Evolutionary conservation across 1,139 yeast species (phyloP).

Genomic region (Suhomyces maxii): DNA sequence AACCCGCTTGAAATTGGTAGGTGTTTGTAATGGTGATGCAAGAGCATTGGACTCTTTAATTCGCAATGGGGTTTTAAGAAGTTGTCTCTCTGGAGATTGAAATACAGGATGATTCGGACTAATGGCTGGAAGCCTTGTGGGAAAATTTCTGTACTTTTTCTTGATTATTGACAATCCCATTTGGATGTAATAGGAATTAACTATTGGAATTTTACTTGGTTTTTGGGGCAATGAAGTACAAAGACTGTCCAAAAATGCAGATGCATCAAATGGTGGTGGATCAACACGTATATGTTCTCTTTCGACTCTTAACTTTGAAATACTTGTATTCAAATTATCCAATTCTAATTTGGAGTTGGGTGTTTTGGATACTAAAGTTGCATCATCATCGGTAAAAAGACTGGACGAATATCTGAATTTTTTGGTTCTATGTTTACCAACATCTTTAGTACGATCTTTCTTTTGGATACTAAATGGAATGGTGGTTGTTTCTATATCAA

Average conservation of each 20-base stretch:
- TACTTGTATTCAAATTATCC: conserved; percentile 6
- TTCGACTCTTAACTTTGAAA: conserved; percentile 8
- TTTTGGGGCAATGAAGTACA: conserved; percentile 3
- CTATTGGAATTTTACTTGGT: conserved; percentile 29
- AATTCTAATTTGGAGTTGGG: conserved; percentile 14
- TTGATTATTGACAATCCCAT: conserved; percentile 26
- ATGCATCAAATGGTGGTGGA: conserved; percentile 2
- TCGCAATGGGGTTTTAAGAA: conserved; percentile 3
- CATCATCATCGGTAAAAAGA: conserved; percentile 21
- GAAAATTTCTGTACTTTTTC: conserved; percentile 16
- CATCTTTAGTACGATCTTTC: conserved; percentile 30
- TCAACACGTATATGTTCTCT: neutral
- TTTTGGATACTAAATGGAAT: conserved; percentile 39
- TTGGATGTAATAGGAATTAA: conserved; percentile 24
- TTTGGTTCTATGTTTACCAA: conserved; percentile 13
- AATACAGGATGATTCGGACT: conserved; percentile 35
- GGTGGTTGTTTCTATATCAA: conserved; percentile 30
- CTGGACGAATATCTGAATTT: conserved; percentile 4
- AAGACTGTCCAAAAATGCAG: conserved; percentile 3
- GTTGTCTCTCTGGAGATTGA: conserved; percentile 24
- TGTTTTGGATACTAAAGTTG: conserved; percentile 21
- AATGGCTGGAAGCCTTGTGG: conserved; percentile 32
- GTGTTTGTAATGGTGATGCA: conserved; percentile 7
- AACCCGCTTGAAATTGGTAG: conserved; percentile 9
- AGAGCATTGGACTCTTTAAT: conserved; percentile 1